Base-by-base conservation (phyloP, 768 basidiomycete species). In the Mycena pura region DNA sequence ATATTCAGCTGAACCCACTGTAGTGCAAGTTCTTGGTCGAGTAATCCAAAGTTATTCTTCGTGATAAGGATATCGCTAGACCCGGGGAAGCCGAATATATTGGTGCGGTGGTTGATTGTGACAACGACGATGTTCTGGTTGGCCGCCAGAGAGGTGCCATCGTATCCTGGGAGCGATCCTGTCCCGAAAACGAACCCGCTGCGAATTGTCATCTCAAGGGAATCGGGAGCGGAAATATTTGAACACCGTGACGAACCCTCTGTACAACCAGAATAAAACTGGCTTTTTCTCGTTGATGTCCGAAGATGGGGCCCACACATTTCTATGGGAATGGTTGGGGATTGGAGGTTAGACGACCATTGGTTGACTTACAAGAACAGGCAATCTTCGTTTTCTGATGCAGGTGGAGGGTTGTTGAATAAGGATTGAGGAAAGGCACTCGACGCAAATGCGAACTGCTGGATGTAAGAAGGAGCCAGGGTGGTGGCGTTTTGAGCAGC, bases 1-100 rank as follows among this genome's bases (percentile, higher is more conserved):
- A 84, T 80, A 61, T 85, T 78, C 49, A 74, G 68, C 56, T 82
- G 79, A 1, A 84, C 76, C 82, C 72, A 76, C 9, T 41, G 31
- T 10, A 74, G 51, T 7, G 71, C 75, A n/a, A 67, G 47, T 24
- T 69, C 53, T 48, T 60, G 59, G 32, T 60, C 59, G 19, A 60
- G 44, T 36, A 60, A 40, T 7, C 59, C 59, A 17, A 60, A 51
- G 7, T 60, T 60, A 15, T 60, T 60, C 25, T 53, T 32, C 22
- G 50, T 5, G n/a, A 60, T 31, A 0, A 51, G 59, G 7, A 60
- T 27, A 25, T 60, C 59, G 15, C 13, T 11, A 3, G 50, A 46
- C 0, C 14, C 19, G n/a, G 59, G 59, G 45, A 60, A 60, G 17
- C 59, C 59, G 22, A 60, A 60, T 17, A 60, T 14, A 17, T 60